phyloP scores from a whole-genome alignment of 2,329 filamentous ascomycete species.

The Apiospora marii region DNA sequence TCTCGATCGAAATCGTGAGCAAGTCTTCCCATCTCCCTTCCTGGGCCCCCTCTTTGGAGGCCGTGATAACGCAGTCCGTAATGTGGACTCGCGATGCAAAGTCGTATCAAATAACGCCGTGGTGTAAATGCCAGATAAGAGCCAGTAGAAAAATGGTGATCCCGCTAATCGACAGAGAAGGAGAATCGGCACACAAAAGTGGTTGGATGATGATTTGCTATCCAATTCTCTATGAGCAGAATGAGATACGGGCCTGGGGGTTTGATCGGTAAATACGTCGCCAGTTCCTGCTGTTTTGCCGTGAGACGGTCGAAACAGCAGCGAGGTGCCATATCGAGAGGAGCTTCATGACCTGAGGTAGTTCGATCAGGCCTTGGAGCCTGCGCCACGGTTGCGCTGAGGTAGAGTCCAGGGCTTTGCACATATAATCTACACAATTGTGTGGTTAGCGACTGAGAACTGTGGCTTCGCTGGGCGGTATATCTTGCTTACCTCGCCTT shows the following conservation, averaged over 20 bases:
- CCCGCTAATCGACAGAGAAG: background rate
- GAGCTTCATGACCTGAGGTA: background rate
- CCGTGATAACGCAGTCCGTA: background rate
- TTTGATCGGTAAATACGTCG: background rate
- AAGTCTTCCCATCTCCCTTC: background rate
- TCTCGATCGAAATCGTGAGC: background rate
- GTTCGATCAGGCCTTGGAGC: slow-evolving; percentile 26
- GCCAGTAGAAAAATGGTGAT: background rate
- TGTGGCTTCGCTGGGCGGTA: background rate
- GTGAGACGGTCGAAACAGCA: background rate
- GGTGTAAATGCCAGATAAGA: slow-evolving; percentile 19
- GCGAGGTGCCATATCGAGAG: slow-evolving; percentile 3
- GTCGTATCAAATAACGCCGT: slow-evolving; percentile 20
- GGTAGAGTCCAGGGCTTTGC: slow-evolving; percentile 75
- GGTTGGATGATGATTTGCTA: slow-evolving; percentile 7
- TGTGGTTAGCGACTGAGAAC: slow-evolving; percentile 22
- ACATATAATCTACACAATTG: slow-evolving; percentile 65
- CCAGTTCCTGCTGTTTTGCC: background rate
- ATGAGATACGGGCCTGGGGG: background rate
- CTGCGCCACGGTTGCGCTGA: slow-evolving; percentile 52
- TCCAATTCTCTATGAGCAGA: slow-evolving; percentile 21
- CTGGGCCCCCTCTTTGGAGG: background rate
- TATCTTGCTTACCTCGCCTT: slow-evolving; percentile 81
- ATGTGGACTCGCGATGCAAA: slow-evolving; percentile 11
- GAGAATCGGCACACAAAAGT: slow-evolving; percentile 2